These are phyloP conservation scores for Rhazya stricta DNA, from an alignment of 257 asterid genomes.

Conservation along the genomic window DNA sequence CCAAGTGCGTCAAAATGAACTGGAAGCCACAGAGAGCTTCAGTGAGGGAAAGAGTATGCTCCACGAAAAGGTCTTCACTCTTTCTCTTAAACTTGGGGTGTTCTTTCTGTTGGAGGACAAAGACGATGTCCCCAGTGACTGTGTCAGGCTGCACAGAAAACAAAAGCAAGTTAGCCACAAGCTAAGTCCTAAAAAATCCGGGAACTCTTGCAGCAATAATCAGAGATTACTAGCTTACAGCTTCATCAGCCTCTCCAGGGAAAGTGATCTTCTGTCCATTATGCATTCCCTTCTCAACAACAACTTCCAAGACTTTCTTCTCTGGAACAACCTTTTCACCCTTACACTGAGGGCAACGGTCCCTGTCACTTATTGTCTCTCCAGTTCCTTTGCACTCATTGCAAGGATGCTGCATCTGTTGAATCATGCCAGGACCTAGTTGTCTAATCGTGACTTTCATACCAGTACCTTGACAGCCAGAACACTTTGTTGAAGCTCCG, in stretches of 20 bases:
- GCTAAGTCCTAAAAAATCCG: not conserved
- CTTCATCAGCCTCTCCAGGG: slow-evolving; percentile 83
- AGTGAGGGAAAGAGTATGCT: slow-evolving; percentile 49
- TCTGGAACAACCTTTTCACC: slow-evolving; percentile 63
- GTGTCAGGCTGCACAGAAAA: slow-evolving; percentile 54
- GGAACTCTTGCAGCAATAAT: not conserved
- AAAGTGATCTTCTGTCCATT: slow-evolving; percentile 62
- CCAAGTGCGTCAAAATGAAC: slow-evolving; percentile 53
- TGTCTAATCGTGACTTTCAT: slow-evolving; percentile 66
- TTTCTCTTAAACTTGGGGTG: slow-evolving; percentile 67
- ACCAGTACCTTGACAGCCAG: slow-evolving; percentile 66
- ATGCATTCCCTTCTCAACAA: slow-evolving; percentile 72
- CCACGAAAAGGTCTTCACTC: slow-evolving; percentile 60
- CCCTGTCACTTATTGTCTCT: slow-evolving; percentile 54
- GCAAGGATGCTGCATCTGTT: slow-evolving; percentile 77
- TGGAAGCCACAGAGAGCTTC: slow-evolving; percentile 73
- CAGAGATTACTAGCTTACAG: slow-evolving; percentile 30
- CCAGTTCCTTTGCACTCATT: slow-evolving; percentile 70
- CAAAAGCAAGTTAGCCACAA: not conserved
- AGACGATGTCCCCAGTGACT: slow-evolving; percentile 58
- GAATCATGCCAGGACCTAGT: slow-evolving; percentile 64
- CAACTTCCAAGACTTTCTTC: slow-evolving; percentile 66
- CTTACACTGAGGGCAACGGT: slow-evolving; percentile 61
- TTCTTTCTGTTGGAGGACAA: slow-evolving; percentile 62
- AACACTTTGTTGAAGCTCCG: slow-evolving; percentile 58